Evolutionary conservation across 495 filamentous ascomycete species (phyloP), one percentile per base, ranked within the genome.

Genomic region (Cryomyces minteri): DNA sequence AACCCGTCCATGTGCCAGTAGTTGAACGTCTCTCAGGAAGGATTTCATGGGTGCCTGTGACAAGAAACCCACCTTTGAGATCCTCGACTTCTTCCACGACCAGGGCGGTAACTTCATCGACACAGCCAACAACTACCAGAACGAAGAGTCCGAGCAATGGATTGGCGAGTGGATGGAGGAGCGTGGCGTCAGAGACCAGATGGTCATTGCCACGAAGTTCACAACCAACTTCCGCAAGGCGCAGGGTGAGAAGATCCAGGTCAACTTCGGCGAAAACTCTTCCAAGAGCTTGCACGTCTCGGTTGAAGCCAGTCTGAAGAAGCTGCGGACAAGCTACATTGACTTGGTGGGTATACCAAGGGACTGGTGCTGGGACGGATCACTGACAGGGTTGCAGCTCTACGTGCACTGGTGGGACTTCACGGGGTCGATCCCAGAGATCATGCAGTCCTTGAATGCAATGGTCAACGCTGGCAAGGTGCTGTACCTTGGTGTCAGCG

Each of bases 201-300:
- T 77, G 31, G 76, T 83, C 45, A 60, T 82, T 42, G 74, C 77
- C 0, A 81, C 79, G 11, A 82, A 81, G 53, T 83, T 65, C 57
- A 72, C 72, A 12, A 68, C 66, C 32, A 44, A 29, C 6, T 66
- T 52, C 44, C 48, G 51, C 25, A 48, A 45, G 2, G 41, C 54
- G 43, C 32, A 43, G 6, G 62, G 67, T 32, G 51, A 61, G 43
- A 61, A 67, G 40, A 64, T 75, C 48, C 65, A 71, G 8, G 64
- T 67, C 48, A 79, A 76, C 48, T 66, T 54, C 39, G 51, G 59
- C 18, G 77, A 78, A 4, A 82, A 76, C 48, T 61, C 66, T 6
- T 61, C 66, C 43, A 80, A 81, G 62, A 69, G 62, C 40, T 42
- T 83, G 54, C 66, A 68, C 39, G 38, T 67, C 5, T 73, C 69